Evolutionary conservation across 2,329 filamentous ascomycete species (phyloP), one percentile per base, ranked within the genome.

Genomic region (Trichoderma citrinoviride): DNA sequence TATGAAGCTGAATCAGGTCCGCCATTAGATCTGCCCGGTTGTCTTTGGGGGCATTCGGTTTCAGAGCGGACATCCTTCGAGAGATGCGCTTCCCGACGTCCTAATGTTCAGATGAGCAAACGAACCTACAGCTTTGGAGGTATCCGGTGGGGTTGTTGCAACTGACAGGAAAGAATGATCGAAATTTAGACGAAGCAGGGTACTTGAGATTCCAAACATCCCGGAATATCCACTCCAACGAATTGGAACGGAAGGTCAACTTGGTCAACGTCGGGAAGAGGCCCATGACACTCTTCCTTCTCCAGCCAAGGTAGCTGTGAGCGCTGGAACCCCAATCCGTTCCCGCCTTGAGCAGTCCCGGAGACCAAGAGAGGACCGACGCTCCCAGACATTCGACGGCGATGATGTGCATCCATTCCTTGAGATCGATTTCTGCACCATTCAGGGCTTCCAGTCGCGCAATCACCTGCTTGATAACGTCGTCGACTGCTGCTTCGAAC

Each of bases 341-440:
- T 4, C 75, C 75, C 23, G 73, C 73, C 8, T 74, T 74, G 10
- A 84, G 71, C 68, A 83, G 78, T 0, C 80, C 78, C 0, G 83
- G 83, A 0, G 82, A 83, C 83, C 83, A 85, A 0, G 81, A 81
- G 1, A 85, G 72, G 0, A 84, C 82, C 2, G 79, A 71, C 0
- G 81, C 81, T 0, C 80, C 79, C 2, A 85, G 78, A 23, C 79
- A 83, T 67, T 85, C 83, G 33, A 85, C 81, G 1, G 77, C 79
- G 19, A 83, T 74, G 64, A 85, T 84, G 71, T 85, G 83, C 82
- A 85, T 85, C 83, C 83, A 85, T 61, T 83, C 79, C 57, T 81
- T 81, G 19, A 85, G 69, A 64, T 84, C 81, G 4, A 85, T 69
- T 29, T 79, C 75, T 1, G 71, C 68, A 0, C 80, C 80, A 0